Evolutionary conservation across 352 stramenopile genomes (phyloP), one percentile per base, ranked within the genome.

Genomic region (Phytophthora fragariaefolia): DNA sequence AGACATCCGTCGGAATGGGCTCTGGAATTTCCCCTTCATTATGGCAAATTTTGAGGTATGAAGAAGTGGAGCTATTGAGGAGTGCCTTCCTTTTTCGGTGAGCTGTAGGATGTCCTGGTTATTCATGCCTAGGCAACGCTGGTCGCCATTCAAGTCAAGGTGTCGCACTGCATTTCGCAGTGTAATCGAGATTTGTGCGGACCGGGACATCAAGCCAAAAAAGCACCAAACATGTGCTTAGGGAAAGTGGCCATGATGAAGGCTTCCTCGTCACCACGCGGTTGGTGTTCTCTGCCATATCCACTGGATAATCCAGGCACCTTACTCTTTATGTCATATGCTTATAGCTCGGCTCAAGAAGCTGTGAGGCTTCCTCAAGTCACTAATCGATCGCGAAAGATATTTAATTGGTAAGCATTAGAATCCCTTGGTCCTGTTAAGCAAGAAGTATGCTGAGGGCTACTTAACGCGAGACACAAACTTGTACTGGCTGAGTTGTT

Each of bases 401-500:
- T 63, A 67, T 61, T 61, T 65, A 60, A 54, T 54, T 63, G 17
- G 53, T 24, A 45, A 43, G 40, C 23, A 47, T 67, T 45, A 26
- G 26, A 24, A 47, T 47, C 15, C 27, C 13, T 57, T 18, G 4
- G 9, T 15, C 22, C 34, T 9, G 28, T 5, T 15, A 36, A 28
- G 18, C 12, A 22, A 20, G 17, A 20, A 3, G n/a, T 45, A 17
- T 20, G 30, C 34, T 5, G 34, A 42, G 1, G 57, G 22, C 32
- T 87, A 93, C 68, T 92, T 92, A 26, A 94, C 66, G 6, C 85
- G 82, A 30, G 82, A 85, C 18, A 94, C 84, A 66, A 94, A 95
- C 73, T 93, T 92, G 77, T 93, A 95, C 79, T 95, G 85, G 74
- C 85, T 92, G 20, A 95, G 72, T 51, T 95, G 87, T 57, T 80